Conservation (phyloP, 148 eudicot genomes). For the Nyssa sinensis region DNA sequence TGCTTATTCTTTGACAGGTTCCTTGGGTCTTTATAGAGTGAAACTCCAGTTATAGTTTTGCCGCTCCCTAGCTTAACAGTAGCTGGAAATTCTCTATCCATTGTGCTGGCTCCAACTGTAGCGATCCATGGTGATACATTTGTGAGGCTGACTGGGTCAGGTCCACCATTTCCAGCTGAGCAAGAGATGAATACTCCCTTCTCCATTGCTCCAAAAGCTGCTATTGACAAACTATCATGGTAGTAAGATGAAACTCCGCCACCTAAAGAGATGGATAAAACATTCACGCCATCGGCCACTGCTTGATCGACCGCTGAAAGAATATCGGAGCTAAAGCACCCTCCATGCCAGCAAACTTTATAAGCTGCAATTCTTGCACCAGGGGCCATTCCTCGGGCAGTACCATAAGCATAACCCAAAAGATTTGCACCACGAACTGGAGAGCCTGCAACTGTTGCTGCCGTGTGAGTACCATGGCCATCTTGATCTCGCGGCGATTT, state of each 20-base stretch:
- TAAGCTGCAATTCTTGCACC: slow-evolving; percentile 78
- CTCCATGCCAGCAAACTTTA: slow-evolving; percentile 94
- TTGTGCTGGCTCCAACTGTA: slow-evolving; percentile 89
- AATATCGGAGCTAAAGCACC: slow-evolving; percentile 95
- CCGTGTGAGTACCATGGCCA: slow-evolving; percentile 93
- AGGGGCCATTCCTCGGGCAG: slow-evolving; percentile 84
- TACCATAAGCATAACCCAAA: slow-evolving; percentile 75
- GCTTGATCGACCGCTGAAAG: slow-evolving; percentile 82
- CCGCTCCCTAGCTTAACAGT: slow-evolving; percentile 64
- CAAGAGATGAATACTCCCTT: slow-evolving; percentile 79
- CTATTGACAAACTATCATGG: slow-evolving; percentile 73
- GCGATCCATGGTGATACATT: slow-evolving; percentile 95
- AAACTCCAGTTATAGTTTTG: slow-evolving; percentile 44
- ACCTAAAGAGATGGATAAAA: slow-evolving; percentile 82
- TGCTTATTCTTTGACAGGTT: slow-evolving; percentile 31
- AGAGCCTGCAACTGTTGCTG: slow-evolving; percentile 79
- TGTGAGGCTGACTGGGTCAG: slow-evolving; percentile 72
- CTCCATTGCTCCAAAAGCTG: slow-evolving; percentile 89
- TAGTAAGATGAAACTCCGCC: slow-evolving; percentile 84
- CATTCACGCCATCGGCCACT: slow-evolving; percentile 75
- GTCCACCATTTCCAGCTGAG: slow-evolving; percentile 92
- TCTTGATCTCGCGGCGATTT: slow-evolving; percentile 86
- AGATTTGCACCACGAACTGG: slow-evolving; percentile 72
- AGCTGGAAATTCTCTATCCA: slow-evolving; percentile 88
- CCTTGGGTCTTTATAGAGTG: slow-evolving; percentile 64